phyloP scores from a whole-genome alignment of 2,329 filamentous ascomycete genomes.

The Biscogniauxia mediterranea region DNA sequence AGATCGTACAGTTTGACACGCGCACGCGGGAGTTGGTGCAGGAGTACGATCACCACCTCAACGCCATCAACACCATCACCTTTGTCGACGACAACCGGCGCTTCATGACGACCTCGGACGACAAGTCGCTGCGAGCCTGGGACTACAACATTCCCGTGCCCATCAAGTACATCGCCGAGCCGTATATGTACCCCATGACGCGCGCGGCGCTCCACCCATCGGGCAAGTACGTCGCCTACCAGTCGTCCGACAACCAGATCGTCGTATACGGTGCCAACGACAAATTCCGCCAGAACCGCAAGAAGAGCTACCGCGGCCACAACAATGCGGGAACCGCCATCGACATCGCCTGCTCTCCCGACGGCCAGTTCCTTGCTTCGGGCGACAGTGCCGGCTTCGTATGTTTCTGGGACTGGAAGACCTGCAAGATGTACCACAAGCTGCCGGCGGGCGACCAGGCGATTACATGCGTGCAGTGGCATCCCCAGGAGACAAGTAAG shows the following conservation, averaged over 20 bases:
- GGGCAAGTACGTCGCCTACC: slow-evolving; percentile 92
- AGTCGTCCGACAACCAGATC: slow-evolving; percentile 93
- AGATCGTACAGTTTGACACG: slow-evolving; percentile 95
- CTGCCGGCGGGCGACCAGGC: slow-evolving; percentile 80
- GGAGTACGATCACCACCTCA: slow-evolving; percentile 97
- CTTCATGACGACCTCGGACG: slow-evolving; percentile 97
- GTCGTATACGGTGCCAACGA: slow-evolving; percentile 93
- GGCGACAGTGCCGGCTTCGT: slow-evolving; percentile 88
- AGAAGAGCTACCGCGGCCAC: slow-evolving; percentile 94
- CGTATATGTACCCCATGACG: slow-evolving; percentile 96
- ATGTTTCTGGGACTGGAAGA: slow-evolving; percentile 99
- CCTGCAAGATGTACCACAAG: slow-evolving; percentile 98
- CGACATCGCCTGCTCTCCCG: slow-evolving; percentile 82
- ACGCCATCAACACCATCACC: slow-evolving; percentile 95
- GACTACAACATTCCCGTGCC: slow-evolving; percentile 98
- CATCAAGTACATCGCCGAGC: slow-evolving; percentile 97
- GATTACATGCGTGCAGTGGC: slow-evolving; percentile 88
- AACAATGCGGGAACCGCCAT: slow-evolving; percentile 94
- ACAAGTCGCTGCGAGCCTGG: slow-evolving; percentile 94
- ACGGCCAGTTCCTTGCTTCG: slow-evolving; percentile 85
- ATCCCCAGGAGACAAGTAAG: slow-evolving; percentile 96
- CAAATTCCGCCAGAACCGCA: slow-evolving; percentile 94
- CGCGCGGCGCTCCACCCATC: slow-evolving; percentile 80
- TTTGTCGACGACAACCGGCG: slow-evolving; percentile 93
- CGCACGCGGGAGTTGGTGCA: slow-evolving; percentile 79